Evolutionary conservation across 805 yeast genomes (phyloP).

Genomic region (Lipomyces yamanashiensis): DNA sequence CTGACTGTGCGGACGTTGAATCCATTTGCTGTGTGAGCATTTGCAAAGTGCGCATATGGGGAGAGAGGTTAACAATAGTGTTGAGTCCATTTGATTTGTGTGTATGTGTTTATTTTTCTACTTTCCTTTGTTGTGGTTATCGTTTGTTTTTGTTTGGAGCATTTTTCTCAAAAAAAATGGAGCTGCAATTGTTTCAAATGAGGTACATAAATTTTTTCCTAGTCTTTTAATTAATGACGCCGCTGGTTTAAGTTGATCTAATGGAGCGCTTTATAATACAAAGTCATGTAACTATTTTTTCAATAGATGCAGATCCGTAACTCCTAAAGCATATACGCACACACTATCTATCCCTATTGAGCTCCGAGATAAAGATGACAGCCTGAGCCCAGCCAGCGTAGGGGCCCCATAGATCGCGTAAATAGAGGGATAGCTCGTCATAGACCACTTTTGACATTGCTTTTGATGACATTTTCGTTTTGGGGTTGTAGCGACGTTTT

Average conservation of each 20-base stretch:
- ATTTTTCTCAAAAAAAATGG: slow-evolving; percentile 1
- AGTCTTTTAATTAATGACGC: neutral
- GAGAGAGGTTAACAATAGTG: neutral
- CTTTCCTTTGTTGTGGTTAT: neutral
- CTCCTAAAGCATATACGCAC: neutral
- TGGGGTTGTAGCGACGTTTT: slow-evolving; percentile 24
- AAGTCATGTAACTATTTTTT: no score
- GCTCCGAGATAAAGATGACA: slow-evolving; percentile 43
- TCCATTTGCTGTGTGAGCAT: slow-evolving; percentile 61
- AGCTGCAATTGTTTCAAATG: slow-evolving; percentile 2
- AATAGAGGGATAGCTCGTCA: slow-evolving; percentile 60
- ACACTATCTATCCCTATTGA: slow-evolving; percentile 2
- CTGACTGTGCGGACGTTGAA: slow-evolving; percentile 88
- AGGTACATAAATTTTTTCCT: neutral
- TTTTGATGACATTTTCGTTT: slow-evolving; percentile 46
- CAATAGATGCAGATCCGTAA: neutral
- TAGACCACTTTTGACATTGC: slow-evolving; percentile 59
- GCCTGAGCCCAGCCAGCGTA: slow-evolving; percentile 99
- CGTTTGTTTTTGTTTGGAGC: neutral
- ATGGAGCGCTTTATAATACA: no score
- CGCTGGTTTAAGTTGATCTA: neutral
- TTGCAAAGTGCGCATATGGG: no score
- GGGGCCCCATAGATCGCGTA: slow-evolving; percentile 77
- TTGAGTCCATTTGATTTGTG: neutral
- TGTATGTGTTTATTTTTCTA: neutral